phyloP scores from a whole-genome alignment of 1,284 basidiomycete species.

The Austroboletus novae-zelandiae region DNA sequence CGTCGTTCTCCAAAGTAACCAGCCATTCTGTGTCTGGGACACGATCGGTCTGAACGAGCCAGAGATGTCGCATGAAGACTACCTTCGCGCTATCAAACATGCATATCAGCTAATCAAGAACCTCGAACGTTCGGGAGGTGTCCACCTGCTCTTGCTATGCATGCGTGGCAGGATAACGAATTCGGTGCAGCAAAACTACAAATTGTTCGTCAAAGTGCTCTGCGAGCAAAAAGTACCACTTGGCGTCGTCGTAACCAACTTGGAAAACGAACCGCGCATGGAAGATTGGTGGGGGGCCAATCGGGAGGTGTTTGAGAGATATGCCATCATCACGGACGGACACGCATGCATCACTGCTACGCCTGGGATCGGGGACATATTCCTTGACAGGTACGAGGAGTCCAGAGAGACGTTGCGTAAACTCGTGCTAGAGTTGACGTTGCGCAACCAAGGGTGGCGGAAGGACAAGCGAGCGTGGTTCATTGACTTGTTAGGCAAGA shows the following conservation, averaged over 20 bases:
- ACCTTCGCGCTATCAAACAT: conserved; percentile 32
- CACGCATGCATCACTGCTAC: conserved; percentile 30
- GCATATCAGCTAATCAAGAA: conserved; percentile 31
- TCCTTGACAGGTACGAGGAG: conserved; percentile 15
- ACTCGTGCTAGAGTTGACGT: conserved; percentile 13
- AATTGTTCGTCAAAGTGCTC: conserved; percentile 24
- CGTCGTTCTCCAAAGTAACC: conserved; percentile 11
- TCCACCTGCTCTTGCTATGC: conserved; percentile 39
- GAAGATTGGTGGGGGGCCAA: conserved; percentile 29
- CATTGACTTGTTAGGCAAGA: conserved; percentile 15
- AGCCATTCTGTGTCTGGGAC: conserved; percentile 28
- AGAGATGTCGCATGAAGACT: conserved; percentile 14
- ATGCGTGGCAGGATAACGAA: conserved; percentile 36
- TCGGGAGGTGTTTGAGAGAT: conserved; percentile 15
- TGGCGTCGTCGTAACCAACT: conserved; percentile 34
- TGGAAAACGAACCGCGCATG: conserved; percentile 41
- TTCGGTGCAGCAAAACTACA: conserved; percentile 30
- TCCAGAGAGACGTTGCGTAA: conserved; percentile 13
- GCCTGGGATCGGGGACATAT: conserved; percentile 13
- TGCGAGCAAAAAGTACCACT: conserved; percentile 33
- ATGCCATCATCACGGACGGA: conserved; percentile 14
- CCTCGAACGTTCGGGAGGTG: conserved; percentile 29
- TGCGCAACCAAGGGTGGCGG: conserved; percentile 15
- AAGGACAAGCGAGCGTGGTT: conserved; percentile 20
- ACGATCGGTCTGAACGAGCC: conserved; percentile 41